phyloP scores from a whole-genome alignment of 495 filamentous ascomycete genomes.

The Articulospora tetracladia region DNA sequence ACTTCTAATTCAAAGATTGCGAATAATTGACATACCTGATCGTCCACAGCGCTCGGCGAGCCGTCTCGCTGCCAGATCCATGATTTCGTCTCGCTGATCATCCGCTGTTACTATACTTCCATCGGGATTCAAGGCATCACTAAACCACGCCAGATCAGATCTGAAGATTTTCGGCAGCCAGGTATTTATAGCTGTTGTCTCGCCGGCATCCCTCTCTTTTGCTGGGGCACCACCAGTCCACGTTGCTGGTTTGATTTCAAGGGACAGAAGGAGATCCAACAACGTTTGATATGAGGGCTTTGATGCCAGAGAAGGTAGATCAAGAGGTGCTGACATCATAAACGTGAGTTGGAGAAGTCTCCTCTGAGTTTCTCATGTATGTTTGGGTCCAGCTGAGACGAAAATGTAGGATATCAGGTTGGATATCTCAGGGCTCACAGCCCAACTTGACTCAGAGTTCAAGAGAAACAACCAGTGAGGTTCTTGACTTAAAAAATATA shows the following conservation, averaged over 20 bases:
- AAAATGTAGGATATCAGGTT: no score
- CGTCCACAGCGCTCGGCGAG: slow-evolving; percentile 83
- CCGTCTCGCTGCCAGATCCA: slow-evolving; percentile 73
- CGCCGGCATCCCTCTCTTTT: background rate
- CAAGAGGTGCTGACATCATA: background rate
- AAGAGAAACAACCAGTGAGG: no score
- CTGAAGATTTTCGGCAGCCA: background rate
- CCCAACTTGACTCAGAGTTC: no score
- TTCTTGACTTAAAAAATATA: no score
- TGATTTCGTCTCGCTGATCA: slow-evolving; percentile 66
- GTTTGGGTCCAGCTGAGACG: no score
- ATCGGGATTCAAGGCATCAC: background rate
- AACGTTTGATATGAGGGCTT: background rate
- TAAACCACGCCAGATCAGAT: background rate
- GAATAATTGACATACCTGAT: slow-evolving; percentile 37
- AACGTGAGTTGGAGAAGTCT: no score
- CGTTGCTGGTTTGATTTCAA: background rate
- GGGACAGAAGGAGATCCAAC: background rate
- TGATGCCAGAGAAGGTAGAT: background rate
- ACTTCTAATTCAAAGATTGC: background rate
- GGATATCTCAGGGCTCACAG: no score
- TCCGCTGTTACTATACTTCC: background rate
- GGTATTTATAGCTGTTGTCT: background rate
- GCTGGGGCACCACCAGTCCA: background rate
- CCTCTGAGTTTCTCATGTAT: no score